Evolutionary conservation across 331 rosid genomes (phyloP).

Genomic region (Malus hybrid): DNA sequence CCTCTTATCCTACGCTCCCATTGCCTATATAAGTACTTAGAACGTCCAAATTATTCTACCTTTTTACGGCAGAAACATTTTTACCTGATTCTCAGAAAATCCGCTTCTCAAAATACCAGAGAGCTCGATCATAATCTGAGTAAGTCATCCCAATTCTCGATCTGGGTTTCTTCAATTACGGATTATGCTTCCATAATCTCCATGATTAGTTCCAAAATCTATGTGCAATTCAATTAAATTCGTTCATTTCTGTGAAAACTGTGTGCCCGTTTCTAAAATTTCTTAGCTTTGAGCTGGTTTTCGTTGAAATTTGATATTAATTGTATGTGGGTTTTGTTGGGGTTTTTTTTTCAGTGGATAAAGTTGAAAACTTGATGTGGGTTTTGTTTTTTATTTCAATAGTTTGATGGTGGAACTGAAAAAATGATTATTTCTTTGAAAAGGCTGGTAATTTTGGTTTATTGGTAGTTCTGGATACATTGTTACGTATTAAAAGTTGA

Average conservation of each 20-base stretch:
- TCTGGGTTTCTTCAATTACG: neutral
- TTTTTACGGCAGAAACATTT: neutral
- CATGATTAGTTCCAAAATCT: neutral
- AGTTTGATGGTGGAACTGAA: neutral
- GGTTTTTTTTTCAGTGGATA: neutral
- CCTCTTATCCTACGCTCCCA: neutral
- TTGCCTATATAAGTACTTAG: neutral
- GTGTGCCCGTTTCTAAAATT: neutral
- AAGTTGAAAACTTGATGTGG: slow-evolving; percentile 7
- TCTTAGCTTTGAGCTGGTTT: slow-evolving; percentile 4
- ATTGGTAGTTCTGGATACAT: neutral
- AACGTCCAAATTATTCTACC: neutral
- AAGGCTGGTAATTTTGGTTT: neutral
- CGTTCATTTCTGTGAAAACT: neutral
- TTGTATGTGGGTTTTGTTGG: neutral
- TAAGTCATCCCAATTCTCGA: neutral
- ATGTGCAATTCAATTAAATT: neutral
- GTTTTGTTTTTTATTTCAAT: neutral
- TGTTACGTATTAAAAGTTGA: neutral
- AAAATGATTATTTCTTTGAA: neutral
- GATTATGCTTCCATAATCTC: neutral
- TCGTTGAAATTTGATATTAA: neutral
- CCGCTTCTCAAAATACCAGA: neutral
- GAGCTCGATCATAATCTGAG: neutral
- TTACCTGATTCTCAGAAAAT: slow-evolving; percentile 6